These are phyloP conservation scores for Candida xiaguanensis DNA, from an alignment of 805 yeast genomes.

Conservation along the genomic window DNA sequence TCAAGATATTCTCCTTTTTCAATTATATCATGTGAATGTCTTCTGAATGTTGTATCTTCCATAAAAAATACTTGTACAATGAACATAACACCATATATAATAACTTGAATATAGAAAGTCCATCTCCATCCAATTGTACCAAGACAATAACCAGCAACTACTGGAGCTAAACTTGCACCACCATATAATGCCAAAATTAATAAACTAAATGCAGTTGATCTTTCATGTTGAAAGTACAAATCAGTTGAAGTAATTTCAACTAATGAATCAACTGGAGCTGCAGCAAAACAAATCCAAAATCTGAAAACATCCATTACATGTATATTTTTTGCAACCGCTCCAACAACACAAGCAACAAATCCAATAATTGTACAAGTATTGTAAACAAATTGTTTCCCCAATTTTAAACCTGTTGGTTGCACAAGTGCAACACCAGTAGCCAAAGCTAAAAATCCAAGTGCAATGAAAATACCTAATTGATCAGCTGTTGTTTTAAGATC, in stretches of 20 bases:
- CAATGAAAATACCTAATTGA: constrained; percentile 23
- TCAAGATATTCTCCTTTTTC: constrained; percentile 2
- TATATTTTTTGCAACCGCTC: constrained; percentile 21
- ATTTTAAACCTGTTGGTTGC: constrained; percentile 32
- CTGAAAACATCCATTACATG: constrained; percentile 18
- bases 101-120: constrained; percentile 27
- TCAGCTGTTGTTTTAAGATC: constrained; percentile 21
- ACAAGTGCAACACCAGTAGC: constrained; percentile 32
- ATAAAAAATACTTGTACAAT: constrained; percentile 30
- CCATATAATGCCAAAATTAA: constrained; percentile 40
- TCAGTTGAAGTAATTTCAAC: constrained; percentile 45
- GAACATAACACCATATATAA: constrained; percentile 30
- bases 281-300: constrained; percentile 28
- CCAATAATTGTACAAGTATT: constrained; percentile 23
- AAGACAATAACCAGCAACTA: constrained; percentile 40
- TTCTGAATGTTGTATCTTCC: constrained; percentile 44
- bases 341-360: constrained; percentile 22
- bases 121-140: constrained; percentile 40
- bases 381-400: constrained; percentile 28
- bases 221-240: constrained; percentile 43
- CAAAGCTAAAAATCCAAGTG: constrained; percentile 27
- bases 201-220: constrained; percentile 30
- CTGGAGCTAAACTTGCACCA: constrained; percentile 43
- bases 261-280: constrained; percentile 44
- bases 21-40: constrained; percentile 14